phyloP scores from a whole-genome alignment of 2,329 filamentous ascomycete species.

The Colletotrichum endophyticum region DNA sequence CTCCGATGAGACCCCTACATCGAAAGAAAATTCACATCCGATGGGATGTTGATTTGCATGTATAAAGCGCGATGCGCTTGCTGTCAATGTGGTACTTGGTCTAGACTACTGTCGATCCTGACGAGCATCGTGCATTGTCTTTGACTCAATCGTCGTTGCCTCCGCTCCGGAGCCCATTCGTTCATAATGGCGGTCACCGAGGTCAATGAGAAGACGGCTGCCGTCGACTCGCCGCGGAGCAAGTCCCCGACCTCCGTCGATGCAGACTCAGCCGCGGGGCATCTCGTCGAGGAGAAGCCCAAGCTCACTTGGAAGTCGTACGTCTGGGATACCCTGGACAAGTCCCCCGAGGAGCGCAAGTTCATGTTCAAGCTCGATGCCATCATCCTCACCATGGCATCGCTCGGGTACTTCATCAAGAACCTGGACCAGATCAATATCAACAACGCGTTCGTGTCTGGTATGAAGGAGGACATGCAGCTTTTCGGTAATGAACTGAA shows the following conservation, averaged over 20 bases:
- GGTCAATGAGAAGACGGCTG: neutral
- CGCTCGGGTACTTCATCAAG: slow-evolving; percentile 29
- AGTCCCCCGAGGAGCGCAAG: slow-evolving; percentile 41
- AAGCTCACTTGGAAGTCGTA: slow-evolving; percentile 50
- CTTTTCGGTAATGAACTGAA: slow-evolving; percentile 32
- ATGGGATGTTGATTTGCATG: neutral
- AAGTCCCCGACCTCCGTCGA: neutral
- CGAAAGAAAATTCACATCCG: neutral
- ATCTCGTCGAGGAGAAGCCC: slow-evolving; percentile 30
- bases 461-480: slow-evolving; percentile 29
- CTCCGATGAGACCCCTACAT: neutral
- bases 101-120: neutral
- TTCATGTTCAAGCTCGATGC: slow-evolving; percentile 49
- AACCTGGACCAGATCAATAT: slow-evolving; percentile 35
- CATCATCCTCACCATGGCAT: slow-evolving; percentile 39
- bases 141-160: neutral
- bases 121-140: neutral
- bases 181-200: neutral
- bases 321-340: slow-evolving; percentile 54
- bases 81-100: neutral
- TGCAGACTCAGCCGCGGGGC: neutral
- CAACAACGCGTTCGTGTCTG: slow-evolving; percentile 37
- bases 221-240: slow-evolving; percentile 1
- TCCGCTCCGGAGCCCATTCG: neutral
- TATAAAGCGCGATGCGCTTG: neutral